phyloP scores from a whole-genome alignment of 306 rosid species.

The Prunus campanulata region DNA sequence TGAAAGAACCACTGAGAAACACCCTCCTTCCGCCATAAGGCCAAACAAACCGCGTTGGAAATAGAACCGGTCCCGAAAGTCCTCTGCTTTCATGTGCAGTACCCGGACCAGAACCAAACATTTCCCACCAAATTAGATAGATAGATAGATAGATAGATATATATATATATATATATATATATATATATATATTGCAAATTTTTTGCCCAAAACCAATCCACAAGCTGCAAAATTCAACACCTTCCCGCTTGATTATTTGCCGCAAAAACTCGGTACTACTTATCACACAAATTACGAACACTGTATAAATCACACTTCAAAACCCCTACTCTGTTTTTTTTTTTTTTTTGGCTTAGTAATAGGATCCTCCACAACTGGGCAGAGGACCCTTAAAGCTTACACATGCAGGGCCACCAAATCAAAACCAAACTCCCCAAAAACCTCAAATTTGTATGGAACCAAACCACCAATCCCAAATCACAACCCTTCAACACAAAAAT shows the following conservation, averaged over 20 bases:
- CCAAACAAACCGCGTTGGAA: constrained; percentile 68
- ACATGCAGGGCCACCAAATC: constrained; percentile 50
- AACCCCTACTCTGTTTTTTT: background rate
- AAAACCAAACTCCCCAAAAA: constrained; percentile 12
- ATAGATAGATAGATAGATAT: background rate
- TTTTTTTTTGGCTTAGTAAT: constrained; percentile 14
- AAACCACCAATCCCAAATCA: constrained; percentile 24
- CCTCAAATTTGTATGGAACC: background rate
- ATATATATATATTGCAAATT: background rate
- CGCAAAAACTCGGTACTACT: constrained; percentile 13
- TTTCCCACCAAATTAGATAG: constrained; percentile 37
- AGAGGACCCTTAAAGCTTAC: constrained; percentile 67
- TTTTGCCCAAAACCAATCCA: background rate
- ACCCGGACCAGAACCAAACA: constrained; percentile 57
- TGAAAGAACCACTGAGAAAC: constrained; percentile 65
- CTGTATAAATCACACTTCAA: constrained; percentile 5
- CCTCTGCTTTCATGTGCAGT: constrained; percentile 44
- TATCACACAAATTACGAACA: constrained; percentile 10
- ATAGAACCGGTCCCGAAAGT: constrained; percentile 44
- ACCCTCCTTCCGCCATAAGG: constrained; percentile 80
- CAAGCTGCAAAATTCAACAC: constrained; percentile 18
- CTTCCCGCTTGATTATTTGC: constrained; percentile 9
- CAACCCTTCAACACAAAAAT: constrained; percentile 7
- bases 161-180: background rate
- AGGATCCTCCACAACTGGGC: constrained; percentile 62